Percentiles rank a stretch among this genome's conserved stretches.
These are phyloP conservation scores for Yamadazyma atmosphaerica DNA, from an alignment of 1,139 yeast species.

Conservation along the genomic window DNA sequence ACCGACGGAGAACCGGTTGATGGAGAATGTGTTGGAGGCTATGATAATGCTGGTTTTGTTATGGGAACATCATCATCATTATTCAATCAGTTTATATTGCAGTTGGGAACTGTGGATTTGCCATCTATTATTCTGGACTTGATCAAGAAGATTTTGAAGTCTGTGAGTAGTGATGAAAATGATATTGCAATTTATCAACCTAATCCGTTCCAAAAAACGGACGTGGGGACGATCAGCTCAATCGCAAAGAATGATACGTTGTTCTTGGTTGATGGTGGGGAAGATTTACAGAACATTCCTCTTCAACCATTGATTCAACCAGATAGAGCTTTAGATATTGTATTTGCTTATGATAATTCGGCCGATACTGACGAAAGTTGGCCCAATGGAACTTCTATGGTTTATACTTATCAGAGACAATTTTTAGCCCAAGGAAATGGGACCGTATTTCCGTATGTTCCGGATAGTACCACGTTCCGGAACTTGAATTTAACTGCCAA, in stretches of 20 bases:
- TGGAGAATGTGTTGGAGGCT: constrained; percentile 60
- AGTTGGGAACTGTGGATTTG: constrained; percentile 58
- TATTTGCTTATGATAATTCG: constrained; percentile 52
- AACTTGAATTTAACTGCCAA: constrained; percentile 57
- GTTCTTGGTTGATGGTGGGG: constrained; percentile 46
- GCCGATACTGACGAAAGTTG: constrained; percentile 43
- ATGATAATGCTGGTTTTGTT: constrained; percentile 81
- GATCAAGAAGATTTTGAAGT: constrained; percentile 43
- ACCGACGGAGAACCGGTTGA: constrained; percentile 52
- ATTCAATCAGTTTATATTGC: constrained; percentile 73
- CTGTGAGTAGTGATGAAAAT: constrained; percentile 42
- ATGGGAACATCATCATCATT: constrained; percentile 82
- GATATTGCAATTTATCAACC: constrained; percentile 51
- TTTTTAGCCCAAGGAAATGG: constrained; percentile 61
- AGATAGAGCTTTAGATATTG: constrained; percentile 39
- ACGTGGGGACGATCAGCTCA: constrained; percentile 34
- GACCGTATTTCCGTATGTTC: constrained; percentile 81
- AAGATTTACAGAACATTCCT: constrained; percentile 44
- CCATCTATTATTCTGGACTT: constrained; percentile 48
- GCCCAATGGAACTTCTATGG: constrained; percentile 43
- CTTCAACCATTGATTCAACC: constrained; percentile 40
- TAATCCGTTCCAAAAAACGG: constrained; percentile 52
- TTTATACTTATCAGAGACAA: constrained; percentile 65
- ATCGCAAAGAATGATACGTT: constrained; percentile 37
- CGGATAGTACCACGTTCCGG: constrained; percentile 67